phyloP scores from a whole-genome alignment of 306 rosid species.

The Mimosa pudica region DNA sequence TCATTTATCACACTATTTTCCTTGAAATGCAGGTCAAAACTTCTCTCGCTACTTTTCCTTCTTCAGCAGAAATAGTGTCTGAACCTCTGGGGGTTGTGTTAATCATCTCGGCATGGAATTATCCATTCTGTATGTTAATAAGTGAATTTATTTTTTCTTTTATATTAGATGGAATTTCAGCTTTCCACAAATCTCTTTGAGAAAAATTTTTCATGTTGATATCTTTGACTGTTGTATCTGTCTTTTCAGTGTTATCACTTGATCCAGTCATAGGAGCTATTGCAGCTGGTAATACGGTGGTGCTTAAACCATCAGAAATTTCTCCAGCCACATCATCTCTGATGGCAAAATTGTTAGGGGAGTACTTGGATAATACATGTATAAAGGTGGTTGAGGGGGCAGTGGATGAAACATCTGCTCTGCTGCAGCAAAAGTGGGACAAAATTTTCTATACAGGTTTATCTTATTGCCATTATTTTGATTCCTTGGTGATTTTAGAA shows the following conservation, averaged over 20 bases:
- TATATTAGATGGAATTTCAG: constrained; percentile 1
- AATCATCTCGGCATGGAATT: constrained; percentile 94
- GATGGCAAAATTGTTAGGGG: constrained; percentile 64
- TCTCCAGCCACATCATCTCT: constrained; percentile 90
- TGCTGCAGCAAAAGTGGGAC: constrained; percentile 98
- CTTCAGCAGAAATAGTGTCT: constrained; percentile 92
- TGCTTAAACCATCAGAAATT: constrained; percentile 93
- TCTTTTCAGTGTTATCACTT: constrained; percentile 77
- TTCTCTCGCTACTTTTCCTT: constrained; percentile 74
- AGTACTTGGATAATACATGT: constrained; percentile 76
- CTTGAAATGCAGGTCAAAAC: constrained; percentile 67
- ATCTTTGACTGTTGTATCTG: constrained; percentile 21
- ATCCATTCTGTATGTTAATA: constrained; percentile 85
- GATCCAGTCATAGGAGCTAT: constrained; percentile 98
- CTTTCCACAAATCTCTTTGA: not conserved
- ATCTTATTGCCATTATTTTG: constrained; percentile 28
- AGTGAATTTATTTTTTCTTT: constrained; percentile 12
- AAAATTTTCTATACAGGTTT: constrained; percentile 96
- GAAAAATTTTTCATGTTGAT: constrained; percentile 1
- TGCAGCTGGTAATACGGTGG: constrained; percentile 96
- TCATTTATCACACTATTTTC: constrained; percentile 18
- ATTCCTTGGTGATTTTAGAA: constrained; percentile 18
- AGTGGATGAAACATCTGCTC: constrained; percentile 76
- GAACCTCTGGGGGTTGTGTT: constrained; percentile 91
- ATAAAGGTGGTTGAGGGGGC: constrained; percentile 89